Base-by-base conservation (phyloP, 495 filamentous ascomycete species). In the Penicillium argentinense region DNA sequence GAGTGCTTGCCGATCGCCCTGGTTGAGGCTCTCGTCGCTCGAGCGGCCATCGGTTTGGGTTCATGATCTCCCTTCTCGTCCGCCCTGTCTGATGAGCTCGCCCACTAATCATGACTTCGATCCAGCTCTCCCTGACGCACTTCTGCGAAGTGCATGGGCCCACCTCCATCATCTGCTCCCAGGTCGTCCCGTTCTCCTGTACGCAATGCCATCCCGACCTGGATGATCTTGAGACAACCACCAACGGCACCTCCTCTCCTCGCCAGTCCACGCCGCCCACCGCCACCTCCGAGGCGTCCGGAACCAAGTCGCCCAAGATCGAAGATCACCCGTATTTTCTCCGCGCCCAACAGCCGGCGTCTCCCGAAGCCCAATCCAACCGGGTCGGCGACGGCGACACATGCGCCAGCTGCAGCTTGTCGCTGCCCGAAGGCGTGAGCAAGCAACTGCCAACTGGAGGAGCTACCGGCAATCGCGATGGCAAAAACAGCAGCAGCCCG, bases 71-170 rank as follows among this genome's bases (percentile, higher is more conserved):
- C 17, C 17, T 12, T 36, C 32, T 8, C 32, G 1, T 22, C 16
- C 17, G 3, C 7, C 17, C 33, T 34, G 13, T 17, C 13, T 17
- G 3, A 17, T 9, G 16, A 8, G 34, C 29, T 34, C 14, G 27
- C 13, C 29, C 21, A 38, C 16, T 13, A 12, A 13, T 13, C 33
- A 36, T 36, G 33, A 21, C 16, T 36, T 22, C 33, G 11, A 36
- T 40, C 7, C 41, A 97, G 91, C 81, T 96, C 61, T 95, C 89
- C 64, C 81, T 97, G 56, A 91, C 91, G 60, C 91, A 97, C 73
- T 97, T 95, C 68, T 97, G 91, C 76, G 91, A 97, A 69, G 77
- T 90, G 58, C 91, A 97, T 77, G 91, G 91, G 49, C 91, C 91
- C 9, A 96, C 91, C 39, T 93, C 91, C 41, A 84, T 97, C 66